phyloP scores from a whole-genome alignment of 2,329 filamentous ascomycete species.

The Exophiala lecanii-corni region DNA sequence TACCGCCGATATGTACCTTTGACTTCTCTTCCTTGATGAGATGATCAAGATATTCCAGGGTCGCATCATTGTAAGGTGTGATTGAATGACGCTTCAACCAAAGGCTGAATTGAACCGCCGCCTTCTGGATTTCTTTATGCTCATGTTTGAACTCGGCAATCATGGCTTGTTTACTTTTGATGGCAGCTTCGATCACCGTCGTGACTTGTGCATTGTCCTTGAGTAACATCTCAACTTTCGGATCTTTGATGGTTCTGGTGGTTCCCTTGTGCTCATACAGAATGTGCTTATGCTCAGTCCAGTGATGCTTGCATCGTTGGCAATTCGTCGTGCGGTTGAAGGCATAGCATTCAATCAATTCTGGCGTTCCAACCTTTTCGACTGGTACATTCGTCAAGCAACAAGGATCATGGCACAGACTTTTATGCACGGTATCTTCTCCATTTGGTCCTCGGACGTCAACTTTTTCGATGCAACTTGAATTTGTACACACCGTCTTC shows the following conservation, averaged over 20 bases:
- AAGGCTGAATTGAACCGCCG: slow-evolving; percentile 35
- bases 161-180: slow-evolving; percentile 24
- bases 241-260: slow-evolving; percentile 26
- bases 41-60: slow-evolving; percentile 36
- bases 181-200: slow-evolving; percentile 26
- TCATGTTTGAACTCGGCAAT: slow-evolving; percentile 33
- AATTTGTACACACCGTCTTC: slow-evolving; percentile 32
- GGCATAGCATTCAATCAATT: slow-evolving; percentile 29
- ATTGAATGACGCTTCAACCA: slow-evolving; percentile 39
- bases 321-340: slow-evolving; percentile 27
- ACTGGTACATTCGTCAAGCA: slow-evolving; percentile 28
- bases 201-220: slow-evolving; percentile 26
- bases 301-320: slow-evolving; percentile 31
- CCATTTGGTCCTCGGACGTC: slow-evolving; percentile 23
- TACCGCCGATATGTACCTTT: slow-evolving; percentile 31
- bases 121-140: slow-evolving; percentile 32
- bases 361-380: slow-evolving; percentile 26
- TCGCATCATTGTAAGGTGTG: slow-evolving; percentile 39
- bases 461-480: slow-evolving; percentile 29
- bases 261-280: slow-evolving; percentile 30
- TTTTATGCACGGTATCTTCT: slow-evolving; percentile 30
- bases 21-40: slow-evolving; percentile 36
- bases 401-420: slow-evolving; percentile 32
- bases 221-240: slow-evolving; percentile 27
- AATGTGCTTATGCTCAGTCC: slow-evolving; percentile 37